phyloP scores from a whole-genome alignment of 2,329 filamentous ascomycete genomes.

The Onygenales sp. region DNA sequence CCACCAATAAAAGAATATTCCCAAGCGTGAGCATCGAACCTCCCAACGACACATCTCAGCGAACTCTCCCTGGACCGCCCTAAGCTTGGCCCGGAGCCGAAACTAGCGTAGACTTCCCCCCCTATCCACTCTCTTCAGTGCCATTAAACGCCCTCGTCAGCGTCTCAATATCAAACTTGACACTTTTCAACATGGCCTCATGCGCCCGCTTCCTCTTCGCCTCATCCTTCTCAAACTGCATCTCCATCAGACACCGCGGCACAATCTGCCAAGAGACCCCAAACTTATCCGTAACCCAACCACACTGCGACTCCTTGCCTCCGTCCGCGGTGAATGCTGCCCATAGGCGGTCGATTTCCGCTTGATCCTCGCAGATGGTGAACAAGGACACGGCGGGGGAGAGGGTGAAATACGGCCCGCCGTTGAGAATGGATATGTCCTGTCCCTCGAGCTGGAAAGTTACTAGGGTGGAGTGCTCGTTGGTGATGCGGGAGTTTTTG shows the following conservation, averaged over 20 bases:
- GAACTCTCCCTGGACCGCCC: no score
- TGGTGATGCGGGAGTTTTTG: constrained; percentile 17
- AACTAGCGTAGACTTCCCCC: no score
- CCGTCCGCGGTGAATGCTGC: constrained; percentile 33
- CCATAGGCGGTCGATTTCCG: constrained; percentile 41
- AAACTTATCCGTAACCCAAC: constrained; percentile 39
- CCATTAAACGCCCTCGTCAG: constrained; percentile 28
- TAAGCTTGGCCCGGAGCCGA: no score
- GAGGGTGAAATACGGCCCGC: constrained; percentile 33
- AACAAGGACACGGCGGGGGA: constrained; percentile 36
- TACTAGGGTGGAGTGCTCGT: constrained; percentile 24
- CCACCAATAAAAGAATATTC: no score
- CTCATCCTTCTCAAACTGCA: constrained; percentile 25
- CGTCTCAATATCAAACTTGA: constrained; percentile 34
- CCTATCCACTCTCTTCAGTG: background rate
- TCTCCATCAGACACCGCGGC: constrained; percentile 28
- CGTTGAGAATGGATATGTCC: constrained; percentile 36
- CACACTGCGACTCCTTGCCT: constrained; percentile 31
- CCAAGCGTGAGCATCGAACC: no score
- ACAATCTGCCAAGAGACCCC: constrained; percentile 41
- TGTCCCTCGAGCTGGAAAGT: constrained; percentile 33
- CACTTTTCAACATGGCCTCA: constrained; percentile 34
- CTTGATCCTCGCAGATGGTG: constrained; percentile 37
- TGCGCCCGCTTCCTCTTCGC: constrained; percentile 22
- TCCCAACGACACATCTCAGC: no score